Evolutionary conservation across 2,329 filamentous ascomycete species (phyloP).

Genomic region (Colletotrichum sansevieriae): DNA sequence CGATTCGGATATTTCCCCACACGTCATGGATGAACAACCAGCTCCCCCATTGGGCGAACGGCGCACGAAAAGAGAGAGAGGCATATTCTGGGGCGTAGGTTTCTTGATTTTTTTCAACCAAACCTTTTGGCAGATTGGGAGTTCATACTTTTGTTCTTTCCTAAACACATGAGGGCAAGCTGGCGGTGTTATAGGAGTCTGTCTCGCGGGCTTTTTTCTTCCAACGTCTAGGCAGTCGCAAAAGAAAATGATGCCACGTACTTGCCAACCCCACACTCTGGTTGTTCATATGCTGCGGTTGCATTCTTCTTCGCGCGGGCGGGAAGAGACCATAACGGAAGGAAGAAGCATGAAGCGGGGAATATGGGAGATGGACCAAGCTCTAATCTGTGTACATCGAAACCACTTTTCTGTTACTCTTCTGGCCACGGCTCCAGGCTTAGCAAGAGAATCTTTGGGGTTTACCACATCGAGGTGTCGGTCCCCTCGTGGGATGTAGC

Average conservation of each 20-base stretch:
- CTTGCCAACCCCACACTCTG: slow-evolving; percentile 31
- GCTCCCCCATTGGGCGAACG: slow-evolving; percentile 41
- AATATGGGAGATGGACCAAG: slow-evolving; percentile 27
- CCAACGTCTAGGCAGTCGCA: slow-evolving; percentile 30
- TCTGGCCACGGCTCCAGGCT: slow-evolving; percentile 5
- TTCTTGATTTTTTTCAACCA: slow-evolving; percentile 41
- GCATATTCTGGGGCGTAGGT: slow-evolving; percentile 42
- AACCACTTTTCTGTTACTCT: slow-evolving; percentile 21
- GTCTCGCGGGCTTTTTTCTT: slow-evolving; percentile 36
- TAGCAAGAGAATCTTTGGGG: slow-evolving; percentile 27
- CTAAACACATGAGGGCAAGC: slow-evolving; percentile 42
- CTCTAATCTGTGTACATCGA: slow-evolving; percentile 41
- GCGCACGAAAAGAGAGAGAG: slow-evolving; percentile 43
- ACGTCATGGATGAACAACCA: slow-evolving; percentile 40
- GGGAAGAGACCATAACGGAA: not conserved
- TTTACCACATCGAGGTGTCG: slow-evolving; percentile 18
- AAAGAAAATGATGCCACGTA: slow-evolving; percentile 41
- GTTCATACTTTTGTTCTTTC: slow-evolving; percentile 38
- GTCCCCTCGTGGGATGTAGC: slow-evolving; percentile 29
- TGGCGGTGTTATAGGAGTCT: slow-evolving; percentile 40
- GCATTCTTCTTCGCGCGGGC: slow-evolving; percentile 26
- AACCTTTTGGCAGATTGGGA: slow-evolving; percentile 41
- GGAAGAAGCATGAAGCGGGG: slow-evolving; percentile 4
- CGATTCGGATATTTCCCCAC: slow-evolving; percentile 40
- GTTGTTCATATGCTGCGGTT: slow-evolving; percentile 35